Percentiles rank a stretch among this genome's conserved stretches.
These are phyloP conservation scores for Diaporthe ampelina DNA, from an alignment of 2,329 filamentous ascomycete genomes.

Conservation along the genomic window DNA sequence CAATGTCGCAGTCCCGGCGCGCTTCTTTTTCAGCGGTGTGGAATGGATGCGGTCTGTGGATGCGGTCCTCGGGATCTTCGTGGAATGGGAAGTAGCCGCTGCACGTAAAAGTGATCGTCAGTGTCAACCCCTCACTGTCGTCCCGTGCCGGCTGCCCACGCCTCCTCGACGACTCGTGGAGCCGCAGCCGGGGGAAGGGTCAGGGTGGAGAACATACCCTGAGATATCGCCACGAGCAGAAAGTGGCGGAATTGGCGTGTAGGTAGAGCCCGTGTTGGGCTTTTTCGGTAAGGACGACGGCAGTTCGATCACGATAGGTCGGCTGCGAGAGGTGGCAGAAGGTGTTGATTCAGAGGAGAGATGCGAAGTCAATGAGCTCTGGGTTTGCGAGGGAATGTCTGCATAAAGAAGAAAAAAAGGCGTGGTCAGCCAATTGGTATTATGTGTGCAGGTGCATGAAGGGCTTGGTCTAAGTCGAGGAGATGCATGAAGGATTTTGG, in stretches of 20 bases:
- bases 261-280: constrained; percentile 55
- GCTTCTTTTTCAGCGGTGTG: constrained; percentile 49
- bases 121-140: constrained; percentile 39
- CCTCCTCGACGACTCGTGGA: constrained; percentile 11
- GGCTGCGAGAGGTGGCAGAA: constrained; percentile 48
- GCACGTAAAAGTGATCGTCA: constrained; percentile 34
- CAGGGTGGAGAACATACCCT: constrained; percentile 61
- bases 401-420: constrained; percentile 7
- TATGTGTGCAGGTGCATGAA: constrained; percentile 19
- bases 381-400: constrained; percentile 10
- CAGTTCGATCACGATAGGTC: constrained; percentile 68
- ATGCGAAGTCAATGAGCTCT: constrained; percentile 40
- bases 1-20: constrained; percentile 37
- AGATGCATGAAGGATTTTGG: constrained; percentile 34
- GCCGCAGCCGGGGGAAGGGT: constrained; percentile 32
- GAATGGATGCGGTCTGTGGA: constrained; percentile 67
- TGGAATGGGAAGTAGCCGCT: constrained; percentile 74
- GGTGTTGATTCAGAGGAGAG: constrained; percentile 45
- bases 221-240: constrained; percentile 71
- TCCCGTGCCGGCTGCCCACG: constrained; percentile 33
- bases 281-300: constrained; percentile 55
- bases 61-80: constrained; percentile 64
- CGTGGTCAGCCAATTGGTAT: constrained; percentile 29
- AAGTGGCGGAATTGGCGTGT: constrained; percentile 63
- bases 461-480: neutral